Evolutionary conservation across 78 protist species (phyloP).

Genomic region (Guillardia theta): DNA sequence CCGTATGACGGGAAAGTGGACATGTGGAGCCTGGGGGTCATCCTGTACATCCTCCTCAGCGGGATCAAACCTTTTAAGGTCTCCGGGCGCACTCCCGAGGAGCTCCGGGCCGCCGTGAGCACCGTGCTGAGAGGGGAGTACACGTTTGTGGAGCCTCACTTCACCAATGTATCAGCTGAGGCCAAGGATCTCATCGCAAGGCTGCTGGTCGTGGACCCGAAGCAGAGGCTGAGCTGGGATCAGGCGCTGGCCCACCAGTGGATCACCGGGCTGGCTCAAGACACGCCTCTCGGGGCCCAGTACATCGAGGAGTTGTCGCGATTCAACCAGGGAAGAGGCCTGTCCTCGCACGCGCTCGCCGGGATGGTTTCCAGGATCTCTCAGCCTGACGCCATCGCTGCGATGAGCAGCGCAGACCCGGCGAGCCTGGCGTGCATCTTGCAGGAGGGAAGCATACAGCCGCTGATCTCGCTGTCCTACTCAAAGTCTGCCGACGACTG

Average conservation of each 20-base stretch:
- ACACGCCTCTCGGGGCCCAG: not conserved
- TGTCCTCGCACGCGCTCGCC: not conserved
- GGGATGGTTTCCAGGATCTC: not conserved
- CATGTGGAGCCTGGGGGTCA: slow-evolving; percentile 23
- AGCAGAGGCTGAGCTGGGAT: not conserved
- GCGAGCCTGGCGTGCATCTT: too few species aligned
- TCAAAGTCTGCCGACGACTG: not conserved
- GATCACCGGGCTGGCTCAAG: not conserved
- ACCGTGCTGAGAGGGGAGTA: slow-evolving; percentile 8
- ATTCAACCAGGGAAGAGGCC: not conserved
- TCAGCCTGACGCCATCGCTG: slow-evolving; percentile 10
- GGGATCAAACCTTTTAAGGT: not conserved
- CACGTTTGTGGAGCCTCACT: not conserved
- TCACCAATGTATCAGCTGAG: not conserved
- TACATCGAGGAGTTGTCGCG: not conserved
- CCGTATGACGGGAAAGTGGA: not conserved
- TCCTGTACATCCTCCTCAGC: not conserved
- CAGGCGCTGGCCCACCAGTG: not conserved
- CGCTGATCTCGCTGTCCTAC: not conserved
- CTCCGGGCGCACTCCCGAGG: not conserved
- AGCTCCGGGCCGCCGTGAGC: slow-evolving; percentile 70
- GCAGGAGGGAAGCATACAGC: slow-evolving; percentile 12
- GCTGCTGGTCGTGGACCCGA: not conserved
- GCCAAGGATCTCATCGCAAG: not conserved
- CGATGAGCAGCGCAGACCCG: too few species aligned